Percentiles rank a stretch among this genome's conserved stretches.
These are phyloP conservation scores for Fusarium sp. DNA, from an alignment of 2,329 filamentous ascomycete genomes.

Conservation along the genomic window DNA sequence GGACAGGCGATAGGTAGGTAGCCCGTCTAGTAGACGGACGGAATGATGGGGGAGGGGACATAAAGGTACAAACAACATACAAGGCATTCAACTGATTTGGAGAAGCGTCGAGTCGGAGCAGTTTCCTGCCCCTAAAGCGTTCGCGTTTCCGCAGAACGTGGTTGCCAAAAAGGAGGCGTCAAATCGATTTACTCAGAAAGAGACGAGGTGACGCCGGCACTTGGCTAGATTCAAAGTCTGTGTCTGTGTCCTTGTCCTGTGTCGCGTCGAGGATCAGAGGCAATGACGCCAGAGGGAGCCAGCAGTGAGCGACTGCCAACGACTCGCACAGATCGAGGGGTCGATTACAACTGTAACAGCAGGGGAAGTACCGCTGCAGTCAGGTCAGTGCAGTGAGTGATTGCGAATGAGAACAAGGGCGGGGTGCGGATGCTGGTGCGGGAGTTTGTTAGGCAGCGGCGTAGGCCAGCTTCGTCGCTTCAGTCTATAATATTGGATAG, in stretches of 20 bases:
- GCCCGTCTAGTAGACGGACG: neutral
- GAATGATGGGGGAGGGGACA: slow-evolving; percentile 18
- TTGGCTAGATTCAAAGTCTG: slow-evolving; percentile 31
- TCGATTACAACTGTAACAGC: slow-evolving; percentile 10
- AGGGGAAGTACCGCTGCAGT: slow-evolving; percentile 19
- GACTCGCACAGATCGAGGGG: slow-evolving; percentile 23
- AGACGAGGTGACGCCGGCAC: slow-evolving; percentile 34
- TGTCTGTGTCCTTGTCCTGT: slow-evolving; percentile 3
- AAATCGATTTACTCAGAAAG: slow-evolving; percentile 12
- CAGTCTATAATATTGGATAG: slow-evolving; percentile 29
- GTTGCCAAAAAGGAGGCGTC: slow-evolving; percentile 23
- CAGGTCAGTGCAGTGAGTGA: slow-evolving; percentile 6
- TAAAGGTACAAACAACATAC: slow-evolving; percentile 45
- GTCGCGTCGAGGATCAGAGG: slow-evolving; percentile 27
- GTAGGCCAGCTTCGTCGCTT: slow-evolving; percentile 43
- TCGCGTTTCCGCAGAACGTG: slow-evolving; percentile 45
- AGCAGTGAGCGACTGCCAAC: neutral
- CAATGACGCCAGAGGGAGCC: slow-evolving; percentile 20
- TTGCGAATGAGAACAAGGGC: slow-evolving; percentile 27
- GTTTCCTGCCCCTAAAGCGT: slow-evolving; percentile 45
- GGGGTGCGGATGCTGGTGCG: slow-evolving; percentile 9
- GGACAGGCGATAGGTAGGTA: neutral
- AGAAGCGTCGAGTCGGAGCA: slow-evolving; percentile 45
- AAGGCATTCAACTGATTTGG: slow-evolving; percentile 51
- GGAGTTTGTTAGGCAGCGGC: slow-evolving; percentile 37